These are phyloP conservation scores for Ceratobasidium sp. DNA, from an alignment of 1,284 basidiomycete species.

Conservation along the genomic window DNA sequence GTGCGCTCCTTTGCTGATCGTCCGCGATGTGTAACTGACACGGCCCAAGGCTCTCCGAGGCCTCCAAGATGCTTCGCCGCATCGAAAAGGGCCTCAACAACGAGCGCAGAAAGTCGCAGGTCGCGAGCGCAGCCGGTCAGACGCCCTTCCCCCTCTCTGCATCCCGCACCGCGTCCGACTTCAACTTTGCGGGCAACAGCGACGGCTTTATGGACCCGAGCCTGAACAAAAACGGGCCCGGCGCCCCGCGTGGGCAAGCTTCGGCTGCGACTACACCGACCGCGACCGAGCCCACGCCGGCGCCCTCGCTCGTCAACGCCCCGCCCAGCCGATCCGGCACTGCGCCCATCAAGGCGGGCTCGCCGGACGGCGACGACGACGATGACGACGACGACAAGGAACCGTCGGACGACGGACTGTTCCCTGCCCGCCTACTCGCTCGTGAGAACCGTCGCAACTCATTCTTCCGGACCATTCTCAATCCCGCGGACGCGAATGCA, in stretches of 20 bases:
- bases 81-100: slow-evolving; percentile 81
- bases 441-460: slow-evolving; percentile 74
- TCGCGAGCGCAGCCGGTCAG: slow-evolving; percentile 17
- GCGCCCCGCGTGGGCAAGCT: background rate
- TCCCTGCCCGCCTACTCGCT: slow-evolving; percentile 75
- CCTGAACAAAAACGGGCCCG: slow-evolving; percentile 25
- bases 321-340: slow-evolving; percentile 14
- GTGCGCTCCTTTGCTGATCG: slow-evolving; percentile 58
- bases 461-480: slow-evolving; percentile 83
- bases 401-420: slow-evolving; percentile 64
- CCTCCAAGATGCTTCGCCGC: slow-evolving; percentile 84
- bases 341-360: slow-evolving; percentile 16
- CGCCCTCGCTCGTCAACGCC: background rate
- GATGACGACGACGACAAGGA: slow-evolving; percentile 59
- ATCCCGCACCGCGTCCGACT: slow-evolving; percentile 25
- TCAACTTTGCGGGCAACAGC: slow-evolving; percentile 35
- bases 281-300: slow-evolving; percentile 20
- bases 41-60: slow-evolving; percentile 74
- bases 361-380: slow-evolving; percentile 63
- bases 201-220: slow-evolving; percentile 42
- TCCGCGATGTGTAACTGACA: slow-evolving; percentile 44
- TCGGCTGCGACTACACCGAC: slow-evolving; percentile 34
- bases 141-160: slow-evolving; percentile 19
- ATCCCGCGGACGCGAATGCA: slow-evolving; percentile 67
- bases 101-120: slow-evolving; percentile 51